Evolutionary conservation across 805 yeast genomes (phyloP), one percentile per base, ranked within the genome.

Genomic region (Alloascoidea hylecoeti): DNA sequence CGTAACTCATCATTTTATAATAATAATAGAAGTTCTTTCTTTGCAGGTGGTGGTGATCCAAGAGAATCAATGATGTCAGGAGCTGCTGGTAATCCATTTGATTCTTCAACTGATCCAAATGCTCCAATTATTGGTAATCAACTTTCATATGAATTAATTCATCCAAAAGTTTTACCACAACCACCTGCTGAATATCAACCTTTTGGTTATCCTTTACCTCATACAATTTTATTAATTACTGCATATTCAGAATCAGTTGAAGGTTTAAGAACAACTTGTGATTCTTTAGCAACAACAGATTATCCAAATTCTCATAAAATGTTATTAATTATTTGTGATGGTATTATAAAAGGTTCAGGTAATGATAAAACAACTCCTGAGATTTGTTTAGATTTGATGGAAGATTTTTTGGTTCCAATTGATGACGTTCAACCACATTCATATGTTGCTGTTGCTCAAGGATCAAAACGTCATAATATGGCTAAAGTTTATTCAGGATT

Each of bases 151-250:
- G 30, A 23, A 23, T 9, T 23, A 9, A 72, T 16, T 78, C 83
- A 77, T 47, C 82, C 88, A 6, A 82, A 81, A 50, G 82, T 75
- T 18, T 81, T 88, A 13, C 83, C 94, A 2, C 97, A 89, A 54
- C 96, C 97, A 0, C 95, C 95, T 1, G 70, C 75, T 14, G 81
- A 72, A 42, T 88, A 75, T 61, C 88, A 82, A 64, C 97, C 98
- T 3, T 84, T 70, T 57, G 80, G 77, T 0, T 84, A 63, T 49
- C 85, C 98, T 13, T 67, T 92, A 47, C 65, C 80, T 13, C 92
- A 75, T 45, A 61, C 70, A 0, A 63, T 76, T 42, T 71, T 72
- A 44, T 59, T 75, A 35, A 84, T 84, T 9, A 83, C 95, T 0
- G 81, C 89, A 55, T 84, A 84, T 50, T 82, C 94, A 3, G 95